A percentile compares a stretch with the other conserved stretches of the same genome.
These are phyloP conservation scores for Boletus bicolor DNA, from an alignment of 768 basidiomycete species.

Conservation along the genomic window DNA sequence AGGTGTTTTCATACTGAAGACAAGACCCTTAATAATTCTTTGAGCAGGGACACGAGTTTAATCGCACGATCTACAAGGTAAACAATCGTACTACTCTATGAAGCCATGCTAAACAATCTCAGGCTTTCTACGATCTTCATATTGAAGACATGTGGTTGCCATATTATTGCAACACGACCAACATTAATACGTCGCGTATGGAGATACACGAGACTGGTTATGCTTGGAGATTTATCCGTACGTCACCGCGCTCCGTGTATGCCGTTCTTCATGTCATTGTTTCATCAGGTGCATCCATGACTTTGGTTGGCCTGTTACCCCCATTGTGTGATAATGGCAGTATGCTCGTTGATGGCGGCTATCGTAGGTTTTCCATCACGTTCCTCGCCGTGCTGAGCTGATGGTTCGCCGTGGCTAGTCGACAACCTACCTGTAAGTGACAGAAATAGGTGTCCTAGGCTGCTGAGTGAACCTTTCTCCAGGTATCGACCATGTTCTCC, in stretches of 20 bases:
- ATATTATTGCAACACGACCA: slow-evolving; percentile 97
- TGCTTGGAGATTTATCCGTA: slow-evolving; percentile 93
- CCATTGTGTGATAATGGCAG: slow-evolving; percentile 93
- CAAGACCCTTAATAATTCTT: slow-evolving; percentile 3
- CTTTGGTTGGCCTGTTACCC: slow-evolving; percentile 89
- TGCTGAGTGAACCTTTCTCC: slow-evolving; percentile 3
- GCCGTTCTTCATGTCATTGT: slow-evolving; percentile 3
- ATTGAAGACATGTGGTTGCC: slow-evolving; percentile 99
- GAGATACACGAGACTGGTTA: slow-evolving; percentile 98
- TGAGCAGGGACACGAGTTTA: slow-evolving; percentile 88
- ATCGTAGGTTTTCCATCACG: slow-evolving; percentile 50
- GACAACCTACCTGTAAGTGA: slow-evolving; percentile 80
- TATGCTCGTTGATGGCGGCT: slow-evolving; percentile 88
- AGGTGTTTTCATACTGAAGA: slow-evolving; percentile 13
- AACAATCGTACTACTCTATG: background rate
- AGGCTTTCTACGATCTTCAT: slow-evolving; percentile 92
- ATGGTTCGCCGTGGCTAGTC: slow-evolving; percentile 41
- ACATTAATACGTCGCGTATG: slow-evolving; percentile 94
- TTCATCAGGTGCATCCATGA: slow-evolving; percentile 87
- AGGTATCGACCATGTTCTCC: slow-evolving; percentile 89
- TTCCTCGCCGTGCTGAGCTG: slow-evolving; percentile 5
- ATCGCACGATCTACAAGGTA: slow-evolving; percentile 91
- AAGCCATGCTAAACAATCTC: slow-evolving; percentile 10
- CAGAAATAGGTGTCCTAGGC: background rate
- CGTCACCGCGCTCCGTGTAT: slow-evolving; percentile 17